phyloP scores from a whole-genome alignment of 2,329 filamentous ascomycete genomes.

The Uncinocarpus reesii region DNA sequence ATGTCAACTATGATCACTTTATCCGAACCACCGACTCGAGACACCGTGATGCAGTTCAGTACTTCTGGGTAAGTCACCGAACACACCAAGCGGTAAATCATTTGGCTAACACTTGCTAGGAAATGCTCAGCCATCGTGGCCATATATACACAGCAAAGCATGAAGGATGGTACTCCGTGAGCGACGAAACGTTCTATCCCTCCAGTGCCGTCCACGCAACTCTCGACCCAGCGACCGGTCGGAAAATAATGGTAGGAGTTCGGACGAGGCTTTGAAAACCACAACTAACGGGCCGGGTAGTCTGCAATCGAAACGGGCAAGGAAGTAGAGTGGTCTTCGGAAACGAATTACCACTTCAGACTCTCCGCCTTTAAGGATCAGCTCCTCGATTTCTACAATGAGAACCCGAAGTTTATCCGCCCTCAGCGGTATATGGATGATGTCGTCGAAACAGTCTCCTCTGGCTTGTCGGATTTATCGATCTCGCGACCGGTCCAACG shows the following conservation, averaged over 20 bases:
- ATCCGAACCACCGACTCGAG: conserved; percentile 79
- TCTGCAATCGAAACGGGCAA: conserved; percentile 76
- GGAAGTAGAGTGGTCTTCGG: conserved; percentile 87
- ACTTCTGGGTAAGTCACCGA: conserved; percentile 59
- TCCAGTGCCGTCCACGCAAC: conserved; percentile 61
- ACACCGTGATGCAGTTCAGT: conserved; percentile 74
- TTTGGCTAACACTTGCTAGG: conserved; percentile 28
- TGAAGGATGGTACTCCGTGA: conserved; percentile 92
- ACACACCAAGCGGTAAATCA: not conserved
- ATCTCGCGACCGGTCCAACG: conserved; percentile 72
- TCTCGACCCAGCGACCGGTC: conserved; percentile 68
- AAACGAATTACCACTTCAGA: conserved; percentile 90
- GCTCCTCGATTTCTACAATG: conserved; percentile 66
- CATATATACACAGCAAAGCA: conserved; percentile 79
- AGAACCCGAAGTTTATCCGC: conserved; percentile 67
- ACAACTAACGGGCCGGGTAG: conserved; percentile 23
- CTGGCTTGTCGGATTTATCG: conserved; percentile 75
- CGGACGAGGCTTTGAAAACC: not conserved
- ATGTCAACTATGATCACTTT: conserved; percentile 72
- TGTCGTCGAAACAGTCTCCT: conserved; percentile 63
- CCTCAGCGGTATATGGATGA: conserved; percentile 65
- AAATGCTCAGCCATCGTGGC: conserved; percentile 61
- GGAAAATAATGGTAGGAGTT: conserved; percentile 59
- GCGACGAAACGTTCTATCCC: conserved; percentile 94
- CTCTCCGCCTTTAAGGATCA: conserved; percentile 71